These are phyloP conservation scores for Lodderomyces oxycetoniae DNA, from an alignment of 1,139 yeast genomes.

Conservation along the genomic window DNA sequence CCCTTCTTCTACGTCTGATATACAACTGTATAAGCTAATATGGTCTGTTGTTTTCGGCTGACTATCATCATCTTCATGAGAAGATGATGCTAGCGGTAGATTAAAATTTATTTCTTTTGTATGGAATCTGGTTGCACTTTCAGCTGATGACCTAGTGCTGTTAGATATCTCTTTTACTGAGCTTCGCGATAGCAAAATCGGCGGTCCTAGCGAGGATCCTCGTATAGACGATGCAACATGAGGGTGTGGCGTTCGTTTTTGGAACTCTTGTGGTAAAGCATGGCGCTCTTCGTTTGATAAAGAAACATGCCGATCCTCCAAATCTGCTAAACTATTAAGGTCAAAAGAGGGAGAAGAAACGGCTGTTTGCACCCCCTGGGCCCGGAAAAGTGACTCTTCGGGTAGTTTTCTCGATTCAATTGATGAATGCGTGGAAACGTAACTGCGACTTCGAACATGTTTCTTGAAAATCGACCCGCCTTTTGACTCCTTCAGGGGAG, in stretches of 20 bases:
- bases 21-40: conserved; percentile 1
- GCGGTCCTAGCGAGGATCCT: conserved; percentile 16
- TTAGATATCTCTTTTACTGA: conserved; percentile 4
- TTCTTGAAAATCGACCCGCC: conserved; percentile 5
- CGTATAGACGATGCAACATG: too few species aligned
- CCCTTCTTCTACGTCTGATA: conserved; percentile 12
- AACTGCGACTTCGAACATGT: conserved; percentile 9
- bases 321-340: too few species aligned
- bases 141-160: conserved; percentile 13
- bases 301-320: too few species aligned
- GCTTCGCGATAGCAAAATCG: conserved; percentile 9
- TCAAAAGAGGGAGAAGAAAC: conserved; percentile 8
- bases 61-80: conserved; percentile 2
- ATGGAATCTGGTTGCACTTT: conserved; percentile 16
- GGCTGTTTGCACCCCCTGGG: background rate
- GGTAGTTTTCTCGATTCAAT: conserved; percentile 6
- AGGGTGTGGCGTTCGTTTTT: too few species aligned
- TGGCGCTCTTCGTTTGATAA: too few species aligned
- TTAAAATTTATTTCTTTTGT: conserved; percentile 19
- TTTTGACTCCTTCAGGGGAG: conserved; percentile 9
- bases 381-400: conserved; percentile 3
- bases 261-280: too few species aligned
- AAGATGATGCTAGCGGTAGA: conserved; percentile 4
- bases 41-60: conserved; percentile 3
- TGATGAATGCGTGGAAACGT: conserved; percentile 1